Evolutionary conservation across 2,329 filamentous ascomycete genomes (phyloP), one percentile per base, ranked within the genome.

Genomic region (Exophiala viscosa): DNA sequence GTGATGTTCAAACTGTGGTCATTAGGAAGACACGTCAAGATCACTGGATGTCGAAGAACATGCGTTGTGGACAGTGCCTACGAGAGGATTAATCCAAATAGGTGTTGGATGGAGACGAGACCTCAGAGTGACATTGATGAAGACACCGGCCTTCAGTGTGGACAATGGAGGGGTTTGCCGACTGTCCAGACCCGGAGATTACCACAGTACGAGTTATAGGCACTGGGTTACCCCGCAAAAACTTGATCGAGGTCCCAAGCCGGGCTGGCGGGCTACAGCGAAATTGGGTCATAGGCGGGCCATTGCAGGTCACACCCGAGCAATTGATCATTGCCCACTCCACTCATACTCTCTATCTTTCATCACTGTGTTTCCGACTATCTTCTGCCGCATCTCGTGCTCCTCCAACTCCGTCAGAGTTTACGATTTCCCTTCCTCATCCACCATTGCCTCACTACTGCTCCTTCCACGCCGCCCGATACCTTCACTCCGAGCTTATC

Each of bases 191-290:
- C 23, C 23, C 23, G 23, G 23, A 28, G 23, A 28, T 28, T n/a
- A n/a, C n/a, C n/a, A n/a, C n/a, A n/a, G n/a, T n/a, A n/a, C n/a
- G n/a, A n/a, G n/a, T n/a, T 28, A 2, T 31, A 14, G 18, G 10
- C 31, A 7, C 11, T 28, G n/a, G n/a, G 5, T 39, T 44, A 50
- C 47, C 47, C 47, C 47, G 47, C 47, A 50, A 44, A 50, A 38
- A 33, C 2, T n/a, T n/a, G 15, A n/a, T n/a, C 41, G 20, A n/a
- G 17, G 43, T 45, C 44, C 32, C 31, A 46, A 36, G 33, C 44
- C 44, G 44, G 44, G 20, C 38, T 17, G 23, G 23, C 23, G 23
- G 23, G 23, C 23, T 28, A 28, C 23, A 28, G 23, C 5, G 2
- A 23, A 28, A 28, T 28, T 28, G 23, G 23, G 23, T 28, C 23